phyloP scores from a whole-genome alignment of 1,284 basidiomycete species.

The Chalciporus piperatoides region DNA sequence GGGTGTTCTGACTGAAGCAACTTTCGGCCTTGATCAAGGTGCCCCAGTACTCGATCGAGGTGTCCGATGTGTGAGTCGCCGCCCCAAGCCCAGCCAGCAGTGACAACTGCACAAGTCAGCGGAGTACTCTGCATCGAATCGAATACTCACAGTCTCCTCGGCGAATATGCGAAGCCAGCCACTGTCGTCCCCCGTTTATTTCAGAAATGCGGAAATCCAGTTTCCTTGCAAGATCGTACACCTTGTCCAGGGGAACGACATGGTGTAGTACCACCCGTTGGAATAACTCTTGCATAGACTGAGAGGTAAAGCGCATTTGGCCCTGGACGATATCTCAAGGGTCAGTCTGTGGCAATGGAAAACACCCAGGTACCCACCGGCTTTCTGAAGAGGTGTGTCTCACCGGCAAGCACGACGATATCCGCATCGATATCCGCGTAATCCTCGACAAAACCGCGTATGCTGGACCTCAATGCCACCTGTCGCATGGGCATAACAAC shows the following conservation, averaged over 20 bases:
- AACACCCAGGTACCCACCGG: constrained; percentile 26
- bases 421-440: constrained; percentile 30
- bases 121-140: neutral
- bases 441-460: constrained; percentile 37
- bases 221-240: constrained; percentile 32
- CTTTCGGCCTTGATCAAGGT: constrained; percentile 29
- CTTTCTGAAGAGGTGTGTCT: constrained; percentile 38
- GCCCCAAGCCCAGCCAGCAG: constrained; percentile 36
- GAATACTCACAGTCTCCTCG: constrained; percentile 38
- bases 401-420: constrained; percentile 38
- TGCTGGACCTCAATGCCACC: constrained; percentile 27
- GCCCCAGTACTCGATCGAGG: constrained; percentile 33
- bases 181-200: constrained; percentile 33
- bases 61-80: constrained; percentile 35
- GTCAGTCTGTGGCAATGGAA: neutral
- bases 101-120: constrained; percentile 25
- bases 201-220: constrained; percentile 33
- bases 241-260: constrained; percentile 31
- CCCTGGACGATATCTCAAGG: constrained; percentile 23
- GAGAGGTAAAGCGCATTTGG: constrained; percentile 37
- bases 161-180: constrained; percentile 41
- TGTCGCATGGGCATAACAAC: constrained; percentile 36
- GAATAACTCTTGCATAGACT: constrained; percentile 30
- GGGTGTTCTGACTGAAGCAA: constrained; percentile 22
- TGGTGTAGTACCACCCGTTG: constrained; percentile 32